Evolutionary conservation across 1,284 basidiomycete species (phyloP).

Genomic region (Cerrena zonata): DNA sequence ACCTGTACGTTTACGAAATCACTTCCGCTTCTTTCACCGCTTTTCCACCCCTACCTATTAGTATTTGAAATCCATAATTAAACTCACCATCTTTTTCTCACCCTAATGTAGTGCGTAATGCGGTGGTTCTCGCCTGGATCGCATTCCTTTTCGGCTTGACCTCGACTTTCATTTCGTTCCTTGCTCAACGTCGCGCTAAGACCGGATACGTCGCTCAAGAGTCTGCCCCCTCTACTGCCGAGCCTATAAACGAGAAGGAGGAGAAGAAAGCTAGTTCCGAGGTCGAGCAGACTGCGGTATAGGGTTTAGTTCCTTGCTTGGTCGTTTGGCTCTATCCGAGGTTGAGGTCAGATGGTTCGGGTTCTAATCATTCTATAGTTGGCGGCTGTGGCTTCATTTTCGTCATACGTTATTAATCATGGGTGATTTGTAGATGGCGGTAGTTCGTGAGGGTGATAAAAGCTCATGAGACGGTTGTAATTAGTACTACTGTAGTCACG

Average conservation of each 20-base stretch:
- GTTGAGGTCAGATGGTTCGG: too few species aligned
- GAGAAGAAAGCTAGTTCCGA: too few species aligned
- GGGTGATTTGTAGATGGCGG: too few species aligned
- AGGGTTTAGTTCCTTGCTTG: too few species aligned
- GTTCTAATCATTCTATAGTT: too few species aligned
- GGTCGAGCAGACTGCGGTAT: too few species aligned
- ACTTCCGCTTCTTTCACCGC: not conserved
- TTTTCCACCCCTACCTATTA: not conserved
- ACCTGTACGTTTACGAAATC: constrained; percentile 44
- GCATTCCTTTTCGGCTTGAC: constrained; percentile 27
- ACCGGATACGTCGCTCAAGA: not conserved
- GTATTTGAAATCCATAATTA: not conserved
- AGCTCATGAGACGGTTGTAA: too few species aligned
- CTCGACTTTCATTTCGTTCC: constrained; percentile 22
- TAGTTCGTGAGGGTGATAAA: too few species aligned
- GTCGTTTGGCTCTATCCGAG: too few species aligned
- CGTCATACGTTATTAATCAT: too few species aligned
- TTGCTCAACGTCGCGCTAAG: constrained; percentile 13
- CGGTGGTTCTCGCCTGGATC: constrained; percentile 28
- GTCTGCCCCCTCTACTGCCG: not conserved
- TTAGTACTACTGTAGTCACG: too few species aligned
- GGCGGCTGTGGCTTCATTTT: too few species aligned
- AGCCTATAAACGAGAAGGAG: not conserved
- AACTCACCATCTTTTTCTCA: not conserved
- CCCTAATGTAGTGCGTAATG: constrained; percentile 16